Conservation (phyloP, 2,329 filamentous ascomycete species). For the Aspergillus tubingensis region DNA sequence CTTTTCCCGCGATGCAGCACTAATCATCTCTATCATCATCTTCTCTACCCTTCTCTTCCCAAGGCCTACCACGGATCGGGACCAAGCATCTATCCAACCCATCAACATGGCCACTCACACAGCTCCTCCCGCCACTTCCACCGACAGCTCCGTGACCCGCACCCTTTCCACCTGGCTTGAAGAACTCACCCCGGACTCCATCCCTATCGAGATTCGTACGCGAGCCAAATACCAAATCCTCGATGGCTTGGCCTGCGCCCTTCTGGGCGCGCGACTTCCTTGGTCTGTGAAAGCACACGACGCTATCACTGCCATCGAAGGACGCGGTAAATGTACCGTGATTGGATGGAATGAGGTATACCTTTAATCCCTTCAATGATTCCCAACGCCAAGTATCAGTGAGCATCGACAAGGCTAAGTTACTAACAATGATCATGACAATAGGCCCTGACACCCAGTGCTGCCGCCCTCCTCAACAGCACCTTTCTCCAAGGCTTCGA, state of each 20-base stretch:
- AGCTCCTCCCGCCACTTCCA: background rate
- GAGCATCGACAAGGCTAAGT: background rate
- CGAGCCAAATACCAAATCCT: conserved; percentile 44
- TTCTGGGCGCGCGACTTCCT: conserved; percentile 44
- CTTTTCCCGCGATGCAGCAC: background rate
- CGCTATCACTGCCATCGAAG: conserved; percentile 35
- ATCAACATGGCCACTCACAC: background rate
- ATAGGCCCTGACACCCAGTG: conserved; percentile 31
- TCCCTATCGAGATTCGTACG: background rate
- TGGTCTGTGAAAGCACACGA: conserved; percentile 43
- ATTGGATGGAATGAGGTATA: conserved; percentile 20
- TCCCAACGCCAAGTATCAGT: conserved; percentile 23
- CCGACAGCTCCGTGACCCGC: background rate
- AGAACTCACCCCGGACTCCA: background rate
- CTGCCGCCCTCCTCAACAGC: conserved; percentile 46
- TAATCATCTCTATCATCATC: background rate
- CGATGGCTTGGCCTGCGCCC: conserved; percentile 45
- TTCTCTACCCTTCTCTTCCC: background rate
- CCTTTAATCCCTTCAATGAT: too few species aligned
- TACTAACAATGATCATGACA: conserved; percentile 25
- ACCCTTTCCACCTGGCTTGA: conserved; percentile 3
- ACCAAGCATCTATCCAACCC: too few species aligned
- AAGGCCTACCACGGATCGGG: too few species aligned
- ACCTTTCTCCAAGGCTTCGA: conserved; percentile 49
- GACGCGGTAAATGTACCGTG: conserved; percentile 25